These are phyloP conservation scores for Lepiota venenata DNA, from an alignment of 768 basidiomycete species.

Conservation along the genomic window DNA sequence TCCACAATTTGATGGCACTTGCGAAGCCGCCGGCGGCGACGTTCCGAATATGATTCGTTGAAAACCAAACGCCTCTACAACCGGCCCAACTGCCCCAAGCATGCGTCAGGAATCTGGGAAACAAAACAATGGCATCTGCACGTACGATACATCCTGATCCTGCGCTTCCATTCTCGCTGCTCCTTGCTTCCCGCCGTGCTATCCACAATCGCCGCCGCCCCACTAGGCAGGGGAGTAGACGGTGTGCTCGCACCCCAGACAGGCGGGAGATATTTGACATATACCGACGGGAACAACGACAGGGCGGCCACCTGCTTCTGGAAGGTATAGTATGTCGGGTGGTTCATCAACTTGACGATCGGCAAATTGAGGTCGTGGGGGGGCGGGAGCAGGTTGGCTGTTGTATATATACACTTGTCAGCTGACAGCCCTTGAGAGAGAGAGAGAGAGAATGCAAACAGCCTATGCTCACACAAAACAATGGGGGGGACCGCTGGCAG, in stretches of 20 bases:
- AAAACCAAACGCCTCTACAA: conserved; percentile 83
- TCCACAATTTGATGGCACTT: conserved; percentile 45
- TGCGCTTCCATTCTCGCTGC: conserved; percentile 62
- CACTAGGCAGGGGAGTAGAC: conserved; percentile 36
- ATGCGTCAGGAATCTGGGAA: conserved; percentile 11
- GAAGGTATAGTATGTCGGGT: conserved; percentile 69
- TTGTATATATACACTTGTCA: conserved; percentile 4
- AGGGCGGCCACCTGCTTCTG: conserved; percentile 69
- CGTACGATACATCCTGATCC: conserved; percentile 86
- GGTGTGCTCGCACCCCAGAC: conserved; percentile 64
- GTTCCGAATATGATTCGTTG: conserved; percentile 83
- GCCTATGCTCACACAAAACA: conserved; percentile 54
- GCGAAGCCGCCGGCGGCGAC: conserved; percentile 54
- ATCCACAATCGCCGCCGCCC: conserved; percentile 33
- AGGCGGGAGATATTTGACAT: conserved; percentile 76
- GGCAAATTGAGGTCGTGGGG: conserved; percentile 69
- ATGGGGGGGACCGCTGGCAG: conserved; percentile 48
- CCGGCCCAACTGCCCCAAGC: conserved; percentile 66
- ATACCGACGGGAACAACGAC: conserved; percentile 69
- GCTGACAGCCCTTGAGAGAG: not conserved
- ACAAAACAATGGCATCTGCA: conserved; percentile 19
- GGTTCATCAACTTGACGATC: conserved; percentile 77
- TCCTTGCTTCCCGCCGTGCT: conserved; percentile 43
- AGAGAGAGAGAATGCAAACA: not conserved
- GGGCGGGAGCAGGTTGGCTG: conserved; percentile 80